Base-by-base conservation (phyloP, 768 basidiomycete genomes). In the Leccinum uliginosum region DNA sequence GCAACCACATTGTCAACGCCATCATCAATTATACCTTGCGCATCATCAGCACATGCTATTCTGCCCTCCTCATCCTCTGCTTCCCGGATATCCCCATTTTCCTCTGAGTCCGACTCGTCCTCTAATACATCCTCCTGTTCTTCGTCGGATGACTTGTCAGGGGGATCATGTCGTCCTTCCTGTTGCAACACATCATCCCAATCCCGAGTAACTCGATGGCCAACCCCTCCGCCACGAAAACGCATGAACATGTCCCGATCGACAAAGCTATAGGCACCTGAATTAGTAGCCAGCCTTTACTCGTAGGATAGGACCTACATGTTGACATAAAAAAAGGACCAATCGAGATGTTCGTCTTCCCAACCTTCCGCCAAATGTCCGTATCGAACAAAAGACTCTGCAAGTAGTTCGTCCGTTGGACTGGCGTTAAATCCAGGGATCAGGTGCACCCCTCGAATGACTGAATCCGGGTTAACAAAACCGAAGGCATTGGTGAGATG, bases 361-460 rank as follows among this genome's bases (percentile, higher is more conserved):
- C 35, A 38, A 6, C 35, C 35, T 14, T 38, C 35, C 17, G 17
- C 35, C 17, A 38, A n/a, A n/a, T n/a, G n/a, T n/a, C n/a, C n/a
- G n/a, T n/a, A n/a, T n/a, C n/a, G n/a, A n/a, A n/a, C n/a, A n/a
- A n/a, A 7, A 6, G 35, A 15, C 43, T 44, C 43, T 21, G 17
- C 17, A 10, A 60, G 50, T 5, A 60, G 40, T 5, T 59, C 48
- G 3, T 57, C 8, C 0, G 69, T 66, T 3, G 29, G 30, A 1
- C 70, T 67, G 15, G 55, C 29, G 1, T 50, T 27, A 46, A 77
- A 80, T 0, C 66, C 74, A 0, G 79, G 81, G 10, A 81, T 71
- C 2, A 82, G 55, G 56, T 82, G 79, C 1, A 59, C 63, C 0
- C 65, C 74, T 0, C 74, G 67, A 30, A 82, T 59, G 3, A 83